Base-by-base conservation (phyloP, 2,329 filamentous ascomycete genomes). In the Aspergillus unguis region DNA sequence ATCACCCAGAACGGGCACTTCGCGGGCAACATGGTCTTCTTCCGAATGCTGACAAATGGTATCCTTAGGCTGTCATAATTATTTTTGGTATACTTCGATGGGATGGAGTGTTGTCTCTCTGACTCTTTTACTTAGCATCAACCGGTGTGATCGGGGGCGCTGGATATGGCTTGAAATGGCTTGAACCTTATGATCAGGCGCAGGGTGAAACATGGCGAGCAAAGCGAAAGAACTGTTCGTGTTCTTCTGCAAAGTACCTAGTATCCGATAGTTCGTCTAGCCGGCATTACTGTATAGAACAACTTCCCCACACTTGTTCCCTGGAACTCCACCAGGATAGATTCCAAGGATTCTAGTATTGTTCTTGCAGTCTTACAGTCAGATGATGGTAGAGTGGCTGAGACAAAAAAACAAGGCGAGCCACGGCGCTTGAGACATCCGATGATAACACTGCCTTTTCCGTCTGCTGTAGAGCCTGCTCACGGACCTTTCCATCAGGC, bases 1-100 rank as follows among this genome's bases (percentile, higher is more conserved):
- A 40, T 61, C 58, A 9, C 55, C 55, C 17, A 58, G 44, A 29
- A 57, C 58, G 46, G 50, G 46, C 37, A 42, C 44, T 35, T 29
- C 49, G 25, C 38, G 45, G 27, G 38, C 49, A 25, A 26, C 37
- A 11, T 58, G 11, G 53, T 44, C 4, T 28, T 23, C 2, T 5
- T 27, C 6, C 40, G 40, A 27, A 7, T 26, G 10, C 11, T 27
- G 27, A n/a, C 36, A 3, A 38, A 17, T 17, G 17, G 36, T n/a
- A 32, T 44, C n/a, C n/a, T n/a, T 17, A 32, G 41, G 8, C 17
- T 48, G 25, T n/a, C 41, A n/a, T 52, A 27, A 25, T 49, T 44
- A 17, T 29, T 41, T 48, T 29, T 48, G n/a, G 42, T 36, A 25
- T 31, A 23, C 26, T 53, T 54, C 29, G 44, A 38, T 43, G 33